Conservation (phyloP, 2,329 filamentous ascomycete genomes). For the Purpureocillium takamizusanense region DNA sequence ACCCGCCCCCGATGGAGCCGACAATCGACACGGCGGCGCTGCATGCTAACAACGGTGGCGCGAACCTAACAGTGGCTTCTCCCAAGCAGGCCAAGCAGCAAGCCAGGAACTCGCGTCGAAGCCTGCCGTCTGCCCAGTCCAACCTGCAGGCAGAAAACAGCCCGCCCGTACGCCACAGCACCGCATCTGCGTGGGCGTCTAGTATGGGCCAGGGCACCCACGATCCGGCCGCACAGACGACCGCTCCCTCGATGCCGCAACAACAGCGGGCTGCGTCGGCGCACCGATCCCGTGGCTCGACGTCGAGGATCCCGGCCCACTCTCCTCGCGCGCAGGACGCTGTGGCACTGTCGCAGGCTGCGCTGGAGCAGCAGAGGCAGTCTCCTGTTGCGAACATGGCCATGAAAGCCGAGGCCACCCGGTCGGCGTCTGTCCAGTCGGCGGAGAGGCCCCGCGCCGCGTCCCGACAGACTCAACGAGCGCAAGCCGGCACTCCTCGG, state of each 20-base stretch:
- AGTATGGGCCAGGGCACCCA: not conserved
- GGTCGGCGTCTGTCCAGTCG: constrained; percentile 21
- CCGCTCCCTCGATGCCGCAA: not conserved
- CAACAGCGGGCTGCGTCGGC: not conserved
- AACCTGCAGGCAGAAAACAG: not conserved
- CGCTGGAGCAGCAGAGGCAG: constrained; percentile 17
- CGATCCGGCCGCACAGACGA: not conserved
- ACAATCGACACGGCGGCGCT: constrained; percentile 2
- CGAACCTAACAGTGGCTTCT: not conserved
- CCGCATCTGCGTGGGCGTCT: constrained; percentile 1
- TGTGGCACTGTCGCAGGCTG: constrained; percentile 6
- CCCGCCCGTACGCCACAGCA: not conserved
- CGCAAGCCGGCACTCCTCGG: not conserved
- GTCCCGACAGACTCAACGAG: constrained; percentile 23
- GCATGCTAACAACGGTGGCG: too few species aligned
- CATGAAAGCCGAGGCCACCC: constrained; percentile 7
- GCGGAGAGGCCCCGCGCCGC: constrained; percentile 15
- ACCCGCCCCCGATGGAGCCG: constrained; percentile 5
- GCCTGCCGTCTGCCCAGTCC: not conserved
- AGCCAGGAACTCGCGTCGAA: not conserved
- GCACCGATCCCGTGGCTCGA: not conserved
- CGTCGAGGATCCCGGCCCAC: not conserved
- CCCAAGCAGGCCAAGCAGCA: not conserved
- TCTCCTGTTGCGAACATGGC: constrained; percentile 11
- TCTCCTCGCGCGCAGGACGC: constrained; percentile 1